Evolutionary conservation across 257 asterid genomes (phyloP).

Genomic region (Ilex asprella): DNA sequence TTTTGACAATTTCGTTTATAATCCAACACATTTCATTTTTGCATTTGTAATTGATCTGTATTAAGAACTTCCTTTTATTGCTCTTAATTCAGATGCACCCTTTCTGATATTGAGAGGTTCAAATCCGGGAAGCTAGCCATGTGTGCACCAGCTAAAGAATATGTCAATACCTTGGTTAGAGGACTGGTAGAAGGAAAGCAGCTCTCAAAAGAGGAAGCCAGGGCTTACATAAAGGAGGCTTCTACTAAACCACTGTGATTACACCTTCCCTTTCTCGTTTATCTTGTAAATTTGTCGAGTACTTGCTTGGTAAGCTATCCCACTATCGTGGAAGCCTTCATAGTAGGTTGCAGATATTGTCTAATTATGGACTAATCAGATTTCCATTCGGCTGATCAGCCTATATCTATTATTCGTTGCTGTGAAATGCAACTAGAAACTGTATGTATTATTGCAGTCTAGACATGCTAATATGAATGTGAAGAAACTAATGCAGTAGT

Average conservation of each 20-base stretch:
- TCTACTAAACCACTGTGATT: constrained; percentile 34
- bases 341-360: too few relatives aligned
- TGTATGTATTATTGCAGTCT: too few relatives aligned
- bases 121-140: constrained; percentile 45
- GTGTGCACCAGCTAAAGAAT: constrained; percentile 59
- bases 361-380: too few relatives aligned
- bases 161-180: constrained; percentile 51
- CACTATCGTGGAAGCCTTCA: too few relatives aligned
- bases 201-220: constrained; percentile 67
- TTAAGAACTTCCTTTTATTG: not conserved
- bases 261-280: too few relatives aligned
- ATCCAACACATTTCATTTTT: not conserved
- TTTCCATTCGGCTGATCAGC: too few relatives aligned
- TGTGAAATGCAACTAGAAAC: too few relatives aligned
- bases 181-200: constrained; percentile 83
- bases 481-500: too few relatives aligned
- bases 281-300: too few relatives aligned
- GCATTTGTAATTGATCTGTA: not conserved
- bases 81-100: constrained; percentile 50
- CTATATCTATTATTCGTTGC: too few relatives aligned
- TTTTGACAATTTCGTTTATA: not conserved
- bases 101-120: constrained; percentile 48
- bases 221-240: constrained; percentile 60
- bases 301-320: too few relatives aligned
- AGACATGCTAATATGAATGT: too few relatives aligned